Percentiles rank a stretch among this genome's conserved stretches.
Evolutionary conservation across 2,329 filamentous ascomycete species (phyloP).

Genomic region (Lojkania enalia): DNA sequence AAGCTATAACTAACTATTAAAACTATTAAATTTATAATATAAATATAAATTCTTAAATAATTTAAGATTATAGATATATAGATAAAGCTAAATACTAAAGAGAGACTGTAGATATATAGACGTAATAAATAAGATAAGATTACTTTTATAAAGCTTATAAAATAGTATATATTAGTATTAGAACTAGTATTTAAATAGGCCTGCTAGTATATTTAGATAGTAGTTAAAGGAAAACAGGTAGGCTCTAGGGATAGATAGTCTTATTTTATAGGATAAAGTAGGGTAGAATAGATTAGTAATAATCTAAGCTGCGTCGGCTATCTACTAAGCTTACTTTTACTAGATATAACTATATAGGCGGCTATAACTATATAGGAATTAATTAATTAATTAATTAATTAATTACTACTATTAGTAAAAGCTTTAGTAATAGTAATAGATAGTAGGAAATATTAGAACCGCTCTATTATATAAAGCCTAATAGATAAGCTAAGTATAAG

Average conservation of each 20-base stretch:
- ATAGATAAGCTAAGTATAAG: too few species aligned
- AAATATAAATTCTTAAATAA: conserved; percentile 27
- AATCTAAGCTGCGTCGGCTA: not conserved
- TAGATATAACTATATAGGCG: not conserved
- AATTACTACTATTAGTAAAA: not conserved
- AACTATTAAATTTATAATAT: conserved; percentile 15
- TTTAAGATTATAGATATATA: not conserved
- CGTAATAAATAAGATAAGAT: conserved; percentile 1
- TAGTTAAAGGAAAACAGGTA: not conserved
- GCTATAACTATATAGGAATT: not conserved
- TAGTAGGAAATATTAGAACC: too few species aligned
- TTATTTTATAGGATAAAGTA: conserved; percentile 1
- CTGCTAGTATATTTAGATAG: not conserved
- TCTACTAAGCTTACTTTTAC: not conserved
- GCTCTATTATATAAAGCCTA: too few species aligned
- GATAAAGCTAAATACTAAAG: conserved; percentile 15
- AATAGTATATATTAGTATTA: conserved; percentile 6
- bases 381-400: not conserved
- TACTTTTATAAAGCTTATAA: conserved; percentile 1
- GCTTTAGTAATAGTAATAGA: too few species aligned
- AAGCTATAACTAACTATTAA: conserved; percentile 18
- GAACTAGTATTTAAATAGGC: conserved; percentile 6
- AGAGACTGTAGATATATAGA: conserved; percentile 9
- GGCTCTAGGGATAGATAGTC: not conserved
- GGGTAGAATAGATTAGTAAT: not conserved